Base-by-base conservation (phyloP, 139 green algal genomes). In the Asterochloris erici region DNA sequence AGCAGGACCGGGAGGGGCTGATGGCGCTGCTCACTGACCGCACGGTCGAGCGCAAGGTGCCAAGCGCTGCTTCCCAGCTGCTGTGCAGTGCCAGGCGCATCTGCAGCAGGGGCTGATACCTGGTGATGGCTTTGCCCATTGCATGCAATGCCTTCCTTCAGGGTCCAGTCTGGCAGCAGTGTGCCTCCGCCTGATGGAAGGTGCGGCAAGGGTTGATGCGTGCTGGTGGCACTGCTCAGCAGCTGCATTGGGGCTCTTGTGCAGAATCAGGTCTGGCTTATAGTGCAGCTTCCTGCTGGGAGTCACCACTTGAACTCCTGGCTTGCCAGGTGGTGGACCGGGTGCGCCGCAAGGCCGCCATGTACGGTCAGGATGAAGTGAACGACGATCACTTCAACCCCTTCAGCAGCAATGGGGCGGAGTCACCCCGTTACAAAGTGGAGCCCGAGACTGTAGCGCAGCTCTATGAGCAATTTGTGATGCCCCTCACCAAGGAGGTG, bases 401-500 rank as follows among this genome's bases (percentile, higher is more conserved):
- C 29, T 16, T 13, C 79, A 63, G 66, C 14, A 62, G 77, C 62
- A n/a, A 27, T 29, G 26, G 63, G 60, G 24, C 21, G 21, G 68
- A 29, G 54, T 15, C 63, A 26, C 78, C 71, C 14, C 68, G 26
- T 6, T 88, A 87, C 88, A 97, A 95, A 84, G 87, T 98, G 64
- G 70, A 84, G 17, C 94, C 93, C 0, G 90, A 95, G 28, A 85
- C 90, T 60, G 92, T 99, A 66, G 96, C 91, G 0, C 60, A 90
- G 23, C 83, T 99, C 78, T 99, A 99, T 82, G 86, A 93, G 64
- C 74, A 96, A 14, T 96, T 92, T 88, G 91, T 99, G 12, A 99
- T 99, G 95, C 97, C 96, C 12, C 90, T 99, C 21, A 99, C 94
- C 24, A 99, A 99, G 87, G 91, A 98, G 60, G 97, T 99, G 23